Percentiles rank a stretch among this genome's conserved stretches.
Evolutionary conservation across 75 land plant species (phyloP).

Genomic region (Pinus taeda): DNA sequence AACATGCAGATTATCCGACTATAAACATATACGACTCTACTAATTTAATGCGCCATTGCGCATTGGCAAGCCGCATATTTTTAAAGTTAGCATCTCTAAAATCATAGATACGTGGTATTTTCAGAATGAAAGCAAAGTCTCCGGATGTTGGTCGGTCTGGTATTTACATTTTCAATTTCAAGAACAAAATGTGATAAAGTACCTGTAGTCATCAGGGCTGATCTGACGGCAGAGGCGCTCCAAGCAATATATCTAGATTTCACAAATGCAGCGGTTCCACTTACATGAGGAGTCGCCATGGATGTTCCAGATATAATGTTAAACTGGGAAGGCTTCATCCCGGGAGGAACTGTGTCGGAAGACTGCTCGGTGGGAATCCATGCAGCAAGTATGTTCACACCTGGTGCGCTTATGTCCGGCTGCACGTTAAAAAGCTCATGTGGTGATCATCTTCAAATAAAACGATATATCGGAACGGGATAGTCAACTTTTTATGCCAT

Average conservation of each 20-base stretch:
- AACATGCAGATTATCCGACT: no score
- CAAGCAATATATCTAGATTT: constrained; percentile 55
- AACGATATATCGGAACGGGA: no score
- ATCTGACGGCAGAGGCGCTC: constrained; percentile 66
- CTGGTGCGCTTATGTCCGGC: constrained; percentile 75
- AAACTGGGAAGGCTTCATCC: constrained; percentile 23
- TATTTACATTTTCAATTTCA: background rate
- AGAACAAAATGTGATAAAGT: background rate
- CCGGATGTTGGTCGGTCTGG: background rate
- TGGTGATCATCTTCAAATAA: no score
- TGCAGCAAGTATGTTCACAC: constrained; percentile 55
- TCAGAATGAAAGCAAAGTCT: background rate
- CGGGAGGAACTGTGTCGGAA: constrained; percentile 2
- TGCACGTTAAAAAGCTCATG: constrained; percentile 12
- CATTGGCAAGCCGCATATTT: no score
- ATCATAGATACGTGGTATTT: background rate
- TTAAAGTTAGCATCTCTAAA: background rate
- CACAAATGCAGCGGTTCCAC: constrained; percentile 60
- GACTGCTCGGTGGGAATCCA: background rate
- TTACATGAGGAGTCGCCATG: constrained; percentile 78
- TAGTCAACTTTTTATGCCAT: no score
- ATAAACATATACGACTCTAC: no score
- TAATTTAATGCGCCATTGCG: no score
- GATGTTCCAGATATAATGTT: constrained; percentile 77
- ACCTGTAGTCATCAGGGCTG: constrained; percentile 86